phyloP scores from a whole-genome alignment of 1,284 basidiomycete species.

The Phellinidium pouzarii region DNA sequence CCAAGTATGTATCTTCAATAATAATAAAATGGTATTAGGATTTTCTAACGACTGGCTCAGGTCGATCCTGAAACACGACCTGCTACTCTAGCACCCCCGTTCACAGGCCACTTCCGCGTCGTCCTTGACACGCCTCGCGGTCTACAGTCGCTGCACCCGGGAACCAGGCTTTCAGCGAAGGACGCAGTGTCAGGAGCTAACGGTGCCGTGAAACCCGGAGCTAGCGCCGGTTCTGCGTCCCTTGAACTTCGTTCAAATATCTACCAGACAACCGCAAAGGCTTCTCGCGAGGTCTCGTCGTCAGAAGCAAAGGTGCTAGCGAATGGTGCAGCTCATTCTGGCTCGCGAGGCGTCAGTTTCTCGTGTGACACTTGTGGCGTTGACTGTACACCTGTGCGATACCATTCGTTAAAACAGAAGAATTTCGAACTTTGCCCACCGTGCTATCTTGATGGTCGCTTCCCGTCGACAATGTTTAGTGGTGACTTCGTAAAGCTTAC shows the following conservation, averaged over 20 bases:
- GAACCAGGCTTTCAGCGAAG: slow-evolving; percentile 54
- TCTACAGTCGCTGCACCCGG: slow-evolving; percentile 91
- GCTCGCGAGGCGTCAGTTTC: slow-evolving; percentile 44
- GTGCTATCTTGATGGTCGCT: slow-evolving; percentile 95
- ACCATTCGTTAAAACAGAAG: slow-evolving; percentile 90
- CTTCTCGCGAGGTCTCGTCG: slow-evolving; percentile 61
- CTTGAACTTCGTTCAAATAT: slow-evolving; percentile 83
- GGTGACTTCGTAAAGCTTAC: slow-evolving; percentile 96
- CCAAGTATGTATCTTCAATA: slow-evolving; percentile 54
- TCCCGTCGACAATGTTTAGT: slow-evolving; percentile 93
- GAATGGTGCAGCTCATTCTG: slow-evolving; percentile 48
- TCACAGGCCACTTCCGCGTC: slow-evolving; percentile 98
- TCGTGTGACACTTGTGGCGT: slow-evolving; percentile 92
- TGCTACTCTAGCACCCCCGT: slow-evolving; percentile 90
- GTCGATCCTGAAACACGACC: slow-evolving; percentile 96
- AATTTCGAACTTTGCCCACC: slow-evolving; percentile 85
- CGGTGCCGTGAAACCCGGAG: slow-evolving; percentile 38
- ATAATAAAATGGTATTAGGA: not conserved
- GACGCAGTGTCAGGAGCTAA: slow-evolving; percentile 42
- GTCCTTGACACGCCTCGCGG: slow-evolving; percentile 96
- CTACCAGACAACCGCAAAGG: slow-evolving; percentile 80
- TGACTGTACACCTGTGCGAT: slow-evolving; percentile 85
- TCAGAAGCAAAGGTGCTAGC: slow-evolving; percentile 59
- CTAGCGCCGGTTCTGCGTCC: slow-evolving; percentile 56
- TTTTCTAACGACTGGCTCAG: slow-evolving; percentile 39